phyloP scores from a whole-genome alignment of 2,329 filamentous ascomycete species.

The Fusarium cicatricum region DNA sequence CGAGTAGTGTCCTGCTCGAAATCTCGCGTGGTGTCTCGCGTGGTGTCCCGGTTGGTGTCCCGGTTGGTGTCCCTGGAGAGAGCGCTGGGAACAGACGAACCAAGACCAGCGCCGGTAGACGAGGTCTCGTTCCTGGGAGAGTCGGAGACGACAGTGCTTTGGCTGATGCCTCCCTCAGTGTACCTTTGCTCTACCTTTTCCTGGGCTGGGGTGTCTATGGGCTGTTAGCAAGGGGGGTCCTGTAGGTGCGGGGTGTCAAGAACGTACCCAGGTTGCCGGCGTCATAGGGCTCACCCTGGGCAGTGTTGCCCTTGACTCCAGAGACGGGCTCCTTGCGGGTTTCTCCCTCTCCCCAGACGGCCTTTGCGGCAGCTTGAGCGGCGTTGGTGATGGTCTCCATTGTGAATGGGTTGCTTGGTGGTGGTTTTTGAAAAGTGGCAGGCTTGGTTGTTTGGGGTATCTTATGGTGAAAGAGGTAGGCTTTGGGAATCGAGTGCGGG shows the following conservation, averaged over 20 bases:
- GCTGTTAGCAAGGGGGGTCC: conserved; percentile 4
- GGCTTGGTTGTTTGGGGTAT: conserved; percentile 14
- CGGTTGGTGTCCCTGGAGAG: conserved; percentile 3
- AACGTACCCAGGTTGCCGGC: conserved; percentile 73
- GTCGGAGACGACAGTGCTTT: conserved; percentile 7
- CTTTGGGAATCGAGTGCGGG: no score
- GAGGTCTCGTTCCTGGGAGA: background rate
- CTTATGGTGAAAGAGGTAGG: background rate
- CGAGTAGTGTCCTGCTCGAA: background rate
- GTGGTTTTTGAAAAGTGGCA: background rate
- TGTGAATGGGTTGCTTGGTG: conserved; percentile 21
- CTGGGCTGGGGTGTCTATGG: conserved; percentile 27
- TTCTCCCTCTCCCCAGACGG: conserved; percentile 55
- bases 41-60: background rate
- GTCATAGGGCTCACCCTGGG: conserved; percentile 77
- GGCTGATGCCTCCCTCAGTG: conserved; percentile 16
- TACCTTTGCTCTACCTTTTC: conserved; percentile 29
- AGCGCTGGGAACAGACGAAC: background rate
- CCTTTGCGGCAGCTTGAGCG: conserved; percentile 51
- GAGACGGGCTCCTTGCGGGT: conserved; percentile 71
- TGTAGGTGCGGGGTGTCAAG: background rate
- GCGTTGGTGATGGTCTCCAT: conserved; percentile 74
- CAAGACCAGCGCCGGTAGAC: background rate
- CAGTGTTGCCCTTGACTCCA: conserved; percentile 72
- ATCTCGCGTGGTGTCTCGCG: no score